phyloP scores from a whole-genome alignment of 2,329 filamentous ascomycete genomes.

The Calonectria multiphialidica region DNA sequence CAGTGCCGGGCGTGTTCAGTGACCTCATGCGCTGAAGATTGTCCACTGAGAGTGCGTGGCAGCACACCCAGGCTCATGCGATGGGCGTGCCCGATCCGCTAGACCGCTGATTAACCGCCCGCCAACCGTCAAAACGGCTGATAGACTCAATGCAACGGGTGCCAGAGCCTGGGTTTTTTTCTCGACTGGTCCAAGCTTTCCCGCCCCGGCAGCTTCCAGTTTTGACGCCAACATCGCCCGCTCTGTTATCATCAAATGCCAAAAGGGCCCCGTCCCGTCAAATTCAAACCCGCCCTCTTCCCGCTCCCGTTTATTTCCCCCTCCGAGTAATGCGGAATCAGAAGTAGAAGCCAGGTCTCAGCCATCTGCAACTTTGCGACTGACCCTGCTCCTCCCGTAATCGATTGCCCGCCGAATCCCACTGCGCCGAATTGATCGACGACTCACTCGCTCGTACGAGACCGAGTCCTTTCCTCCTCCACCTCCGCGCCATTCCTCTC shows the following conservation, averaged over 20 bases:
- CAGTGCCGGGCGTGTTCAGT: slow-evolving; percentile 29
- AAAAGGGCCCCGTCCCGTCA: slow-evolving; percentile 39
- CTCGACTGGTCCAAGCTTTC: slow-evolving; percentile 43
- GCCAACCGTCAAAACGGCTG: slow-evolving; percentile 26
- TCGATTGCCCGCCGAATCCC: slow-evolving; percentile 19
- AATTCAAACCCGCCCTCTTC: slow-evolving; percentile 21
- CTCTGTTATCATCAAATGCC: slow-evolving; percentile 41
- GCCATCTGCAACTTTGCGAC: slow-evolving; percentile 28
- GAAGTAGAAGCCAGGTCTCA: slow-evolving; percentile 38
- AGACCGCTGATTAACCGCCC: slow-evolving; percentile 27
- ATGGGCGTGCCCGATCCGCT: background rate
- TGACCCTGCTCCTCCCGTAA: slow-evolving; percentile 8
- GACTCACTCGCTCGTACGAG: slow-evolving; percentile 39
- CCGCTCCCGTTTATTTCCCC: slow-evolving; percentile 25
- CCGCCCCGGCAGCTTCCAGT: slow-evolving; percentile 27
- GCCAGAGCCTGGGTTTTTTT: slow-evolving; percentile 2
- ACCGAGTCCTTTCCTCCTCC: slow-evolving; percentile 19
- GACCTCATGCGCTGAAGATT: slow-evolving; percentile 39
- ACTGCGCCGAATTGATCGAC: slow-evolving; percentile 38
- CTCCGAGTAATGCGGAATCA: slow-evolving; percentile 38
- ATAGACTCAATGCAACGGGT: slow-evolving; percentile 27
- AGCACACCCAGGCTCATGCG: slow-evolving; percentile 4
- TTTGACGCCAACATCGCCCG: slow-evolving; percentile 44
- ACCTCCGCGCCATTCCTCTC: slow-evolving; percentile 18
- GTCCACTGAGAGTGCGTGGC: slow-evolving; percentile 27